Conservation (phyloP, 31 red algal genomes). For the Odonthalia washingtoniensis region DNA sequence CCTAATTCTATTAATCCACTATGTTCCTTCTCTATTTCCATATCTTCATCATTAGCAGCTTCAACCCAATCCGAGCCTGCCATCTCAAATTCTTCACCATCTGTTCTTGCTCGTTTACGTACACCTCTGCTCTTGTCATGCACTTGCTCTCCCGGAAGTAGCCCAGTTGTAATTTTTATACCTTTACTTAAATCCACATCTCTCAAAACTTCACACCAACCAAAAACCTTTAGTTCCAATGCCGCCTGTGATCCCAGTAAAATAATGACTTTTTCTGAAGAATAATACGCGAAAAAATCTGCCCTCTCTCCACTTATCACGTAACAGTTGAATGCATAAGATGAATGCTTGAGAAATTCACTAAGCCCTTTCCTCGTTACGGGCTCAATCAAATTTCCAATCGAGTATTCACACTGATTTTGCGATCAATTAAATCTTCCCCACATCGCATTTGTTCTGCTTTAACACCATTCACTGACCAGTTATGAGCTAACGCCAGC, state of each 20-base stretch:
- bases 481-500: constrained; percentile 40
- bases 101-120: too few relatives aligned
- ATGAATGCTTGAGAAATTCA: constrained; percentile 43
- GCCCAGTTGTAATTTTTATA: too few relatives aligned
- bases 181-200: too few relatives aligned
- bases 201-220: too few relatives aligned
- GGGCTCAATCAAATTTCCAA: constrained; percentile 46
- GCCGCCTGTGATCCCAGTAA: background rate
- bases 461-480: constrained; percentile 4
- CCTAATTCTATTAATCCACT: too few relatives aligned
- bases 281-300: background rate
- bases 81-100: too few relatives aligned
- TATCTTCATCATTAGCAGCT: too few relatives aligned
- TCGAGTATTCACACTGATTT: constrained; percentile 31
- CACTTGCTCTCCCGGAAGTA: too few relatives aligned
- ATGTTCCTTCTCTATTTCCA: too few relatives aligned
- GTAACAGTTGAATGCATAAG: constrained; percentile 53
- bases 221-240: background rate
- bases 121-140: too few relatives aligned
- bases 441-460: background rate
- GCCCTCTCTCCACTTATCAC: constrained; percentile 32
- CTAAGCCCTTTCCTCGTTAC: constrained; percentile 35
- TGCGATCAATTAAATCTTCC: background rate
- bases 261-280: background rate
- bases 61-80: too few relatives aligned